Conservation (phyloP, 148 eudicot species). For the Arctostaphylos glauca region DNA sequence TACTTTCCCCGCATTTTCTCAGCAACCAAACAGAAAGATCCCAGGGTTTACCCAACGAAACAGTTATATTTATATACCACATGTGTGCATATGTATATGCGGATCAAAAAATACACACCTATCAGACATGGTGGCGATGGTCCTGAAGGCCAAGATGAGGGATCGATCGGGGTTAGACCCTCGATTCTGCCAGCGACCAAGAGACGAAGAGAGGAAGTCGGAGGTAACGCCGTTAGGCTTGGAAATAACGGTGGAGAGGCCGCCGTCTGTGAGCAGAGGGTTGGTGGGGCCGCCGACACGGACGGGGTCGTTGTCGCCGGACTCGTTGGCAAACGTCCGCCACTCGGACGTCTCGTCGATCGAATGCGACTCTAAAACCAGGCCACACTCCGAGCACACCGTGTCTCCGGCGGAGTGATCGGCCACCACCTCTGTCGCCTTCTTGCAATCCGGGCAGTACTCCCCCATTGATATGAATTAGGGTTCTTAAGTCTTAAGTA, state of each 20-base stretch:
- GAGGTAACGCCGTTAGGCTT: constrained; percentile 63
- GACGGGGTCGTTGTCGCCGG: constrained; percentile 68
- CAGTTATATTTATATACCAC: too few species aligned
- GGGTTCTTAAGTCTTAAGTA: too few species aligned
- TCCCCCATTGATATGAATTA: constrained; percentile 31
- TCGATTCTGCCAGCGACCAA: constrained; percentile 76
- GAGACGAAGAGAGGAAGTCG: constrained; percentile 55
- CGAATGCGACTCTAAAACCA: constrained; percentile 79
- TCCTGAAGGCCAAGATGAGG: constrained; percentile 63
- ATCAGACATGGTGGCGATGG: constrained; percentile 84
- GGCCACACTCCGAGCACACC: constrained; percentile 87
- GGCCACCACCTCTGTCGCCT: constrained; percentile 62
- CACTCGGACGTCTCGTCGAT: constrained; percentile 96
- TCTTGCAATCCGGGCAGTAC: constrained; percentile 72
- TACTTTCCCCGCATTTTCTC: too few species aligned
- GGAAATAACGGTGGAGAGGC: constrained; percentile 64
- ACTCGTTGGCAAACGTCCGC: constrained; percentile 80
- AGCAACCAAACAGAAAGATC: neutral
- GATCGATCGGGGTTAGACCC: constrained; percentile 69
- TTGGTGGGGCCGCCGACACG: constrained; percentile 79
- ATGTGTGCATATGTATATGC: too few species aligned
- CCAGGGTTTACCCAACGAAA: neutral
- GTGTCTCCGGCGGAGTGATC: constrained; percentile 91
- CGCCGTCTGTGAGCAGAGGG: constrained; percentile 63
- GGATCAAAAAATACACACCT: constrained; percentile 31